These are phyloP conservation scores for Annulohypoxylon nitens DNA, from an alignment of 495 filamentous ascomycete species.

Conservation along the genomic window DNA sequence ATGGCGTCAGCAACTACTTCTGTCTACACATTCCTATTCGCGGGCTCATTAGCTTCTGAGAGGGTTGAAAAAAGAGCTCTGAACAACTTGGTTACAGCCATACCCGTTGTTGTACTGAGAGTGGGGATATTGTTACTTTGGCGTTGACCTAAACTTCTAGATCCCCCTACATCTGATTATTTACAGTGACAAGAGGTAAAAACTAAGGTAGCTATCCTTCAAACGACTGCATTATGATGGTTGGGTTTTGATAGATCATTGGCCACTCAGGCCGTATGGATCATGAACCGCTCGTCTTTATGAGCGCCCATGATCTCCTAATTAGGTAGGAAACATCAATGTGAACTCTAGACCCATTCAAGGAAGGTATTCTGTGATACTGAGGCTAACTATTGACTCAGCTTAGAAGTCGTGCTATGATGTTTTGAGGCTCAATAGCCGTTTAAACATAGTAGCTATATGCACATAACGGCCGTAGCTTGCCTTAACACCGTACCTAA, in stretches of 20 bases:
- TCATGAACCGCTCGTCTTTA: neutral
- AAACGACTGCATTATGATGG: too few relatives aligned
- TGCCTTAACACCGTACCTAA: conserved; percentile 6
- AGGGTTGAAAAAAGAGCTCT: neutral
- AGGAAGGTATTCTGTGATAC: neutral
- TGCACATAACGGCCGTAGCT: conserved; percentile 4
- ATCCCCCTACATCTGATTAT: neutral
- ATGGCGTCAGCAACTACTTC: conserved; percentile 13
- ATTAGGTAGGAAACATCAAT: neutral
- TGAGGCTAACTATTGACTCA: conserved; percentile 9
- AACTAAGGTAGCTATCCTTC: too few relatives aligned
- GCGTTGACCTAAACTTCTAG: neutral
- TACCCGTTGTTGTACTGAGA: neutral
- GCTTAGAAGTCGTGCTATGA: neutral
- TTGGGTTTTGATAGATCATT: neutral
- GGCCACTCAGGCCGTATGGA: neutral
- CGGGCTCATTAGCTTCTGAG: neutral
- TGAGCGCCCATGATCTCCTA: neutral
- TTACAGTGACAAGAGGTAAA: neutral
- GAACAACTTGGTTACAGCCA: neutral
- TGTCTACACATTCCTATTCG: neutral
- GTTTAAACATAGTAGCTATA: neutral
- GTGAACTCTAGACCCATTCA: neutral
- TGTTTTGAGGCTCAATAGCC: neutral
- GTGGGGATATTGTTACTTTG: neutral